Evolutionary conservation across 164 flowering plant species (phyloP), one percentile per base, ranked within the genome.

Genomic region (Liquidambar formosana): DNA sequence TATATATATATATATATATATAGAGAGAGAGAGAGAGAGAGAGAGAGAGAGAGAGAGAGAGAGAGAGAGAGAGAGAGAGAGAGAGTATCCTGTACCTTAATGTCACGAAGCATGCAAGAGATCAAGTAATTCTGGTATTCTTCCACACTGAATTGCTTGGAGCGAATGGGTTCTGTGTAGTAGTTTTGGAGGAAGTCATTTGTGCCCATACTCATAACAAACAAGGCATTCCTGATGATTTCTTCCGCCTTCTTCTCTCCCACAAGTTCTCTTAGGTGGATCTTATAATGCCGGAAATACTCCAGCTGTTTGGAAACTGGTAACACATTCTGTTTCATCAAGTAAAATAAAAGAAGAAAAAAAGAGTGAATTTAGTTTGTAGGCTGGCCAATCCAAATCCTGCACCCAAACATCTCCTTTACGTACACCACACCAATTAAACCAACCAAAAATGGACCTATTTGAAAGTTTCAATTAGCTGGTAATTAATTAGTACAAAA

Each of bases 101-200:
- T 69, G 73, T 77, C 74, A 18, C 45, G 49, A 8, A 44, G 8
- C 85, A 88, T 65, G 73, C 74, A 26, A 33, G 78, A 62, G 27
- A 72, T 54, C 82, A 89, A 75, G 77, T 38, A 90, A 73, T 80
- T 75, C 48, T 67, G 66, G 49, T 84, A 90, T 46, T 77, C 56
- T 8, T 78, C 81, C 13, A 85, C 14, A 14, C 71, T 84, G 81
- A 52, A 88, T 33, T 85, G 79, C 69, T 77, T 65, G 3, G 84
- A 21, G 13, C 89, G 87, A 65, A 4, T 60, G 4, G 84, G 86
- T 22, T 80, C 81, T n/a, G 80, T 1, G 71, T 53, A 90, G 77
- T 88, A 90, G 67, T 90, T 86, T 44, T 82, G 89, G 22, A 90
- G 78, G 68, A 90, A 86, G 68, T 90, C 95, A 71, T 88, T 88